A percentile compares a stretch with the other conserved stretches of the same genome.
These are phyloP conservation scores for Fusarium napiforme DNA, from an alignment of 2,329 filamentous ascomycete genomes.

Conservation along the genomic window DNA sequence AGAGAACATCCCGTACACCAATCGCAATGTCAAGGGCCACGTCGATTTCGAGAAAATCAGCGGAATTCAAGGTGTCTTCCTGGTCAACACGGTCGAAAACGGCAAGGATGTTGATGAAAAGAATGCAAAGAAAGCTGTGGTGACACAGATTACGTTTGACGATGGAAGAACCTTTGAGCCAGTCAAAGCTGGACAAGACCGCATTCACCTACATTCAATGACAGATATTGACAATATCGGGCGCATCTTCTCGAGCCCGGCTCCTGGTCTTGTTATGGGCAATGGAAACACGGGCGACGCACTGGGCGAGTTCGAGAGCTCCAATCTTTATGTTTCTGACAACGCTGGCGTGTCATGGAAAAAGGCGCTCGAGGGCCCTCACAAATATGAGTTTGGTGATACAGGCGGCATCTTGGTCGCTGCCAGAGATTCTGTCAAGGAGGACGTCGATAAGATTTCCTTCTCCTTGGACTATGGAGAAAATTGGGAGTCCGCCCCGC, in stretches of 20 bases:
- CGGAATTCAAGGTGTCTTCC: conserved; percentile 89
- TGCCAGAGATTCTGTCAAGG: conserved; percentile 75
- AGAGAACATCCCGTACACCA: conserved; percentile 90
- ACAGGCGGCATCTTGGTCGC: conserved; percentile 90
- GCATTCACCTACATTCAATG: conserved; percentile 90
- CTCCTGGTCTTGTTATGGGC: conserved; percentile 93
- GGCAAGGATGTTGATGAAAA: conserved; percentile 76
- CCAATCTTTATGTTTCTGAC: conserved; percentile 88
- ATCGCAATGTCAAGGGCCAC: conserved; percentile 77
- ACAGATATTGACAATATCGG: conserved; percentile 86
- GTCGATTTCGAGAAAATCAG: conserved; percentile 97
- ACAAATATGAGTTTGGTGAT: conserved; percentile 97
- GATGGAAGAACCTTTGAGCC: conserved; percentile 87
- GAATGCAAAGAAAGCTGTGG: conserved; percentile 71
- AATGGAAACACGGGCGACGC: conserved; percentile 87
- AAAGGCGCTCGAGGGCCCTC: conserved; percentile 78
- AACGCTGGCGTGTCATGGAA: conserved; percentile 90
- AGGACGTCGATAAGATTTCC: conserved; percentile 66
- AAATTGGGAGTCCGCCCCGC: conserved; percentile 77
- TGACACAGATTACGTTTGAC: conserved; percentile 91
- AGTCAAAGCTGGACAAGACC: conserved; percentile 74
- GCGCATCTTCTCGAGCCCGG: conserved; percentile 90
- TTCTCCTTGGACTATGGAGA: conserved; percentile 94
- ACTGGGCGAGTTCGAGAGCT: conserved; percentile 76
- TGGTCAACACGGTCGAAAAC: conserved; percentile 92